Evolutionary conservation across 495 filamentous ascomycete genomes (phyloP).

Genomic region (Penicillium turbatum): DNA sequence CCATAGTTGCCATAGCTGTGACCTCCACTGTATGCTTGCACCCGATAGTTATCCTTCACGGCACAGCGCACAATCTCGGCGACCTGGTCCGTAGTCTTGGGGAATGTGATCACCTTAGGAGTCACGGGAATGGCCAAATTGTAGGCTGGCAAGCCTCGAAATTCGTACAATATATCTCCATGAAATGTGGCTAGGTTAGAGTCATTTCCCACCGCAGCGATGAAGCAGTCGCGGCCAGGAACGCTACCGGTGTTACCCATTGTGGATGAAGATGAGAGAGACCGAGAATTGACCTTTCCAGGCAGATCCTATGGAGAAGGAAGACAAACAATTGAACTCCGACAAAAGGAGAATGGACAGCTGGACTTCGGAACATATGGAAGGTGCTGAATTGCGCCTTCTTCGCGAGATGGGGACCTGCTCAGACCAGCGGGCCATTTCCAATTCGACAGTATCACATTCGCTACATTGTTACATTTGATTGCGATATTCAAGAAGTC

Average conservation of each 20-base stretch:
- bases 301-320: neutral
- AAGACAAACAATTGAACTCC: neutral
- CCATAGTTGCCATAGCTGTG: conserved; percentile 64
- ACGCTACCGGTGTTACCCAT: conserved; percentile 13
- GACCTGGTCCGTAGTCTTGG: conserved; percentile 53
- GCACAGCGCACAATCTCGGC: conserved; percentile 58
- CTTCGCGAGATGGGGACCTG: neutral
- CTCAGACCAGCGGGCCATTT: neutral
- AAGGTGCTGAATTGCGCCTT: neutral
- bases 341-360: neutral
- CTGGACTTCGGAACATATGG: neutral
- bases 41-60: conserved; percentile 46
- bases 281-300: neutral
- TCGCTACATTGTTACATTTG: neutral
- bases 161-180: conserved; percentile 15
- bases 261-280: neutral
- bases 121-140: conserved; percentile 59
- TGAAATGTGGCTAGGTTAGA: conserved; percentile 20
- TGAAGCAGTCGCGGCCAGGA: conserved; percentile 15
- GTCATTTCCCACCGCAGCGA: conserved; percentile 21
- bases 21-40: conserved; percentile 67
- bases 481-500: neutral
- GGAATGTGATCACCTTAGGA: conserved; percentile 60
- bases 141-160: conserved; percentile 34
- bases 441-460: neutral